Percentiles rank a stretch among this genome's conserved stretches.
Evolutionary conservation across 371 early-diverging fungal species (phyloP).

Genomic region (Choanephora cucurbitarum): DNA sequence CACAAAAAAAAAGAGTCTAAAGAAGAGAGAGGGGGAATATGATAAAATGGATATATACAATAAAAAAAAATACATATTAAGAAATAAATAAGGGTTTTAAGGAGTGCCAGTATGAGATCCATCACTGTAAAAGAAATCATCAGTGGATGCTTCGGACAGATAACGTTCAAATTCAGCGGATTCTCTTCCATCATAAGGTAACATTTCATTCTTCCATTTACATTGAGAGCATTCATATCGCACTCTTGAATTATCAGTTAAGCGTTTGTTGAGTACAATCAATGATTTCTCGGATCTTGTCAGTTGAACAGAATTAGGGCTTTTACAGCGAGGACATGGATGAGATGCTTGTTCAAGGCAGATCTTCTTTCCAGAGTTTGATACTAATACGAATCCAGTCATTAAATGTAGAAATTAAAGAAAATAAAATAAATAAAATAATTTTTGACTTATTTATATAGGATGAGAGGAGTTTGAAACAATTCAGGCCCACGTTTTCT

Average conservation of each 20-base stretch:
- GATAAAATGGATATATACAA: too few species aligned
- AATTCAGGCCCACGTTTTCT: neutral
- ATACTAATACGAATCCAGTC: constrained; percentile 29
- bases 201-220: constrained; percentile 41
- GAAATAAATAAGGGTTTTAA: neutral
- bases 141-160: constrained; percentile 24
- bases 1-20: neutral
- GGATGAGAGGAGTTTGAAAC: neutral
- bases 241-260: constrained; percentile 35
- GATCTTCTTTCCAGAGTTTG: constrained; percentile 38
- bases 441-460: constrained; percentile 1
- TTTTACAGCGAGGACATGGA: constrained; percentile 39
- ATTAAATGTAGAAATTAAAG: constrained; percentile 8
- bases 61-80: neutral
- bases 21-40: too few species aligned
- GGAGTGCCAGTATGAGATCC: constrained; percentile 8
- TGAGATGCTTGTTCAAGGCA: constrained; percentile 40
- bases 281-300: constrained; percentile 40
- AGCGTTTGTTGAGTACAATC: constrained; percentile 34
- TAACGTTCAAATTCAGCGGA: constrained; percentile 29
- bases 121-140: constrained; percentile 19
- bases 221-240: constrained; percentile 45
- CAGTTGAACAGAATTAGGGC: constrained; percentile 35
- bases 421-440: neutral
- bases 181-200: constrained; percentile 31